Evolutionary conservation across 768 basidiomycete species (phyloP), one percentile per base, ranked within the genome.

Genomic region (Russula olivacea): DNA sequence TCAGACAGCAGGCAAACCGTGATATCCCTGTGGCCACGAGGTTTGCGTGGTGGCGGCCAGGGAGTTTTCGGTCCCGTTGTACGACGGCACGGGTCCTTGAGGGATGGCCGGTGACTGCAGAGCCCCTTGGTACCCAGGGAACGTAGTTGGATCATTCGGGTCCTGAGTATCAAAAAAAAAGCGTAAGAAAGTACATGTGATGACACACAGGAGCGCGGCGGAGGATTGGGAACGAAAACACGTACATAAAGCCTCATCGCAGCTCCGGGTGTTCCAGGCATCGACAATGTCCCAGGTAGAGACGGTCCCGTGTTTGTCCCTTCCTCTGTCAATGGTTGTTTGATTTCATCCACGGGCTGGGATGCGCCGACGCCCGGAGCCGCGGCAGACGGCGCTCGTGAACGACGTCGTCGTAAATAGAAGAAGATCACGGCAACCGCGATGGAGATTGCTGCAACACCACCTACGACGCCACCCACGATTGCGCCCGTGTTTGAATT

Each of bases 401-500:
- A 25, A 8, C 19, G 55, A 8, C 40, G 15, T n/a, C 48, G 38
- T 25, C 45, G 32, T 23, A 48, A 5, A 25, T 49, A 49, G 7
- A 57, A 49, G 7, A 57, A 15, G 21, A 48, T n/a, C 2, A 3
- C 57, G 47, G 48, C 9, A 23, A 12, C 45, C 2, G 19, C 28
- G 9, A 36, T 14, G 4, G 23, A 6, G 45, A 58, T 38, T 15
- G 34, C 57, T 36, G 47, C 47, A 8, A 28, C 9, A 49, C 47
- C 57, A 38, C 57, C 57, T 4, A 30, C 25, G 3, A 25, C 30
- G 17, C 48, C 40, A 1, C 61, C 61, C 2, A 19, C 49, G 17
- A 62, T 62, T 7, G 55, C 30, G 0, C 19, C 54, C n/a, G 47
- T 25, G 38, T 41, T 55, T n/a, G 60, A 60, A 45, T 17, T 32